These are phyloP conservation scores for Debaryomyces sp. DNA, from an alignment of 1,139 yeast genomes.

Conservation along the genomic window DNA sequence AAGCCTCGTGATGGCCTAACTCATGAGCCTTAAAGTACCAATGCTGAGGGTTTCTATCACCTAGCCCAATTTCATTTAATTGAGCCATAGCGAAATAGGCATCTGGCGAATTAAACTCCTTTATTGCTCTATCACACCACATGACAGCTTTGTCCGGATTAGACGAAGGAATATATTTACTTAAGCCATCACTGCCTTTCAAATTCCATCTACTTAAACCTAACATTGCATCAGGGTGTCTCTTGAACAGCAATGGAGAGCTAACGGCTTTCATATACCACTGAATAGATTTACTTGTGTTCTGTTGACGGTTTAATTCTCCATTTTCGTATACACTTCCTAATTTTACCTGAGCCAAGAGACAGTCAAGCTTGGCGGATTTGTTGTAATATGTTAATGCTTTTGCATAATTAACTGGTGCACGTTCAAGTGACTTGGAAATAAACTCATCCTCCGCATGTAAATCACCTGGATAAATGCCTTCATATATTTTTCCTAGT, in stretches of 20 bases:
- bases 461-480: constrained; percentile 55
- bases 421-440: constrained; percentile 34
- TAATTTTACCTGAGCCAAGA: constrained; percentile 82
- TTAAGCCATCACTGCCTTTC: constrained; percentile 69
- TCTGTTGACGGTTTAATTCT: constrained; percentile 63
- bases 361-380: constrained; percentile 76
- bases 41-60: constrained; percentile 41
- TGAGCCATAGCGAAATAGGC: constrained; percentile 87
- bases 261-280: constrained; percentile 87
- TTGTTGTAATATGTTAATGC: constrained; percentile 72
- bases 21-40: constrained; percentile 30
- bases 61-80: constrained; percentile 79
- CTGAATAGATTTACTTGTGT: constrained; percentile 76
- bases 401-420: constrained; percentile 55
- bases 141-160: constrained; percentile 78
- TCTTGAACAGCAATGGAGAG: constrained; percentile 50
- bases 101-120: constrained; percentile 69
- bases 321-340: constrained; percentile 92
- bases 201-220: constrained; percentile 93
- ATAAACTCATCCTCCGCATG: constrained; percentile 41
- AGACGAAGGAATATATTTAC: constrained; percentile 57
- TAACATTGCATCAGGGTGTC: constrained; percentile 86
- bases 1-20: constrained; percentile 24
- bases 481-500: constrained; percentile 72
- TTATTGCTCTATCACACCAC: constrained; percentile 90